Evolutionary conservation across 2,329 filamentous ascomycete species (phyloP).

Genomic region (Ophiostoma sp.): DNA sequence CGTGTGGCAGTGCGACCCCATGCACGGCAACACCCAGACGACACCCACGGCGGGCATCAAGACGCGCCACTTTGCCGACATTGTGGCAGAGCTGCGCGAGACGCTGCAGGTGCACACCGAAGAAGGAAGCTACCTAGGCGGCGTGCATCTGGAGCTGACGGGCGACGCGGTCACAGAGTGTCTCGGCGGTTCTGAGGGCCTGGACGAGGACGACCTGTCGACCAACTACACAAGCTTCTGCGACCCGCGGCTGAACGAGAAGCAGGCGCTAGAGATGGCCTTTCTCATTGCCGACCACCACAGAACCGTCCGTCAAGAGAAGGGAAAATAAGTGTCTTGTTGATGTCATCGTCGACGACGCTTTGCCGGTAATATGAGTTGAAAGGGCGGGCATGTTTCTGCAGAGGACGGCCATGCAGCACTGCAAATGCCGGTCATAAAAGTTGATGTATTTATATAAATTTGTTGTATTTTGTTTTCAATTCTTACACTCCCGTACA

Average conservation of each 20-base stretch:
- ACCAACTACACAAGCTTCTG: conserved; percentile 95
- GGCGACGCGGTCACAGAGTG: conserved; percentile 97
- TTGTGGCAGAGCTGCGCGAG: conserved; percentile 78
- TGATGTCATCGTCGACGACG: background rate
- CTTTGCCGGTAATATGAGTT: background rate
- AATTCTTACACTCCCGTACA: too few species aligned
- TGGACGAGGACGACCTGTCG: conserved; percentile 82
- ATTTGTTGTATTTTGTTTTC: background rate
- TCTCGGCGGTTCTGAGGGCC: conserved; percentile 78
- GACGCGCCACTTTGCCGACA: conserved; percentile 84
- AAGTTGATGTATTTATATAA: conserved; percentile 2
- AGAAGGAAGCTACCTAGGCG: conserved; percentile 79
- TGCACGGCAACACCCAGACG: conserved; percentile 78
- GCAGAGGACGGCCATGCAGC: background rate
- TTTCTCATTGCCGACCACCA: conserved; percentile 87
- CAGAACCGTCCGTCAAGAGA: conserved; percentile 30
- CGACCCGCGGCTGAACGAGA: conserved; percentile 92
- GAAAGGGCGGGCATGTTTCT: background rate
- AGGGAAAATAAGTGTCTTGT: background rate
- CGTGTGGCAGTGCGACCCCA: conserved; percentile 98
- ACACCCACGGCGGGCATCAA: conserved; percentile 75
- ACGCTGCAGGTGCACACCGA: conserved; percentile 80
- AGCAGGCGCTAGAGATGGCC: conserved; percentile 90
- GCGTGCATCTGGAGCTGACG: conserved; percentile 90
- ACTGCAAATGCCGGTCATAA: background rate